Conservation (phyloP, 768 basidiomycete genomes). For the Leucosporidium scottii region DNA sequence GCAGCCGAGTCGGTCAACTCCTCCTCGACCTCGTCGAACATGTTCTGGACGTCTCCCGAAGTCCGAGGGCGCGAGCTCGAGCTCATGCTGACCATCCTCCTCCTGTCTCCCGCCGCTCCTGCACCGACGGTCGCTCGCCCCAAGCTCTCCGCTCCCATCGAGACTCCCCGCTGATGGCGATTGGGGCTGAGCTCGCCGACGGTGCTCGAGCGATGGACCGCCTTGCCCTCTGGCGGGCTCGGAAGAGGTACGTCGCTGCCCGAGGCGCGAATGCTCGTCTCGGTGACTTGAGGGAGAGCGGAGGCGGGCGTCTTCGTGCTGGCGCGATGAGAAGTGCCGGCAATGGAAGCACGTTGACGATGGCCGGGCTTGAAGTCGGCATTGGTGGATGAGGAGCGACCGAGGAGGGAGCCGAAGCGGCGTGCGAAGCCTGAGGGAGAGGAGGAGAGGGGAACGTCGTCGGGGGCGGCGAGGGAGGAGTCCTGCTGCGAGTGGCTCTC, state of each 20-base stretch:
- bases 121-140: neutral
- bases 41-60: too few species aligned
- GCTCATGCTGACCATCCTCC: neutral
- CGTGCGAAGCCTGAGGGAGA: conserved; percentile 25
- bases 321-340: conserved; percentile 23
- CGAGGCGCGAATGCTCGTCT: conserved; percentile 9
- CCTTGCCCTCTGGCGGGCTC: conserved; percentile 21
- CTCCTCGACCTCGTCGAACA: conserved; percentile 23
- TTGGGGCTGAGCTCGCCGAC: conserved; percentile 27
- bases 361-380: conserved; percentile 10
- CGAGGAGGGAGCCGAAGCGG: conserved; percentile 38
- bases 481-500: too few species aligned
- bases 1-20: conserved; percentile 12
- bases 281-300: conserved; percentile 30
- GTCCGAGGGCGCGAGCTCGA: too few species aligned
- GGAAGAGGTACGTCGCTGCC: conserved; percentile 25
- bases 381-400: neutral
- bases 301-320: conserved; percentile 27
- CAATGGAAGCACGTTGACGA: conserved; percentile 28
- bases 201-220: conserved; percentile 22
- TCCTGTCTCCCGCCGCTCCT: neutral
- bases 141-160: conserved; percentile 20
- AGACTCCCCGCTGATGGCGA: conserved; percentile 23
- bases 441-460: neutral
- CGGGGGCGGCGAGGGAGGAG: neutral